Evolutionary conservation across 805 yeast genomes (phyloP).

Genomic region (Suhomyces sp.): DNA sequence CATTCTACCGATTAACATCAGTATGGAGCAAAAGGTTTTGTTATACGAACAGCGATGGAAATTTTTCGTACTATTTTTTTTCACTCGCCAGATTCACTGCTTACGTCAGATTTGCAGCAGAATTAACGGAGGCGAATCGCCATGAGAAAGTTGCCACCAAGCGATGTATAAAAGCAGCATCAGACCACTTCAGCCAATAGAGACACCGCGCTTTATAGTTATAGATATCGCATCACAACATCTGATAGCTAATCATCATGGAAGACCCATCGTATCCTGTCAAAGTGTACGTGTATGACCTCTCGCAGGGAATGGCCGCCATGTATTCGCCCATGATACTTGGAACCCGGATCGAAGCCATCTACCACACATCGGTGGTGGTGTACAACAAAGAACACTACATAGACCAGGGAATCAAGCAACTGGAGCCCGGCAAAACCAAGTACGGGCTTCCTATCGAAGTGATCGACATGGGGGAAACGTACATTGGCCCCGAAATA

Average conservation of each 20-base stretch:
- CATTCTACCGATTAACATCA: not conserved
- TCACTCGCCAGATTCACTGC: not conserved
- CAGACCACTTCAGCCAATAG: not conserved
- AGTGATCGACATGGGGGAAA: slow-evolving; percentile 51
- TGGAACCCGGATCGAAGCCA: slow-evolving; percentile 57
- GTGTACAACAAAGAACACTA: slow-evolving; percentile 53
- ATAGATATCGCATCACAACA: too few relatives aligned
- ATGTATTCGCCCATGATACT: slow-evolving; percentile 47
- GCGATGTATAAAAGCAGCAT: not conserved
- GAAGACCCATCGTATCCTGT: slow-evolving; percentile 37
- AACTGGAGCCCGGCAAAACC: slow-evolving; percentile 46
- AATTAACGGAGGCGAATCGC: not conserved
- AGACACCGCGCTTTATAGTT: not conserved
- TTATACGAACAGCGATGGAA: not conserved
- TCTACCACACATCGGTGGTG: slow-evolving; percentile 64
- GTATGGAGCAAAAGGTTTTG: not conserved
- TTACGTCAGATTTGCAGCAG: not conserved
- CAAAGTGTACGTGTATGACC: slow-evolving; percentile 59
- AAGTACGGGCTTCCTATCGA: slow-evolving; percentile 59
- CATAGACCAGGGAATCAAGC: slow-evolving; percentile 56
- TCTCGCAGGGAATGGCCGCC: slow-evolving; percentile 60
- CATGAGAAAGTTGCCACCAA: not conserved
- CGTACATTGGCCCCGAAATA: slow-evolving; percentile 50
- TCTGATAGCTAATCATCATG: not conserved
- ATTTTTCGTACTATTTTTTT: not conserved